A percentile compares a stretch with the other conserved stretches of the same genome.
Evolutionary conservation across 2,329 filamentous ascomycete species (phyloP).

Genomic region (Penicillium sp.): DNA sequence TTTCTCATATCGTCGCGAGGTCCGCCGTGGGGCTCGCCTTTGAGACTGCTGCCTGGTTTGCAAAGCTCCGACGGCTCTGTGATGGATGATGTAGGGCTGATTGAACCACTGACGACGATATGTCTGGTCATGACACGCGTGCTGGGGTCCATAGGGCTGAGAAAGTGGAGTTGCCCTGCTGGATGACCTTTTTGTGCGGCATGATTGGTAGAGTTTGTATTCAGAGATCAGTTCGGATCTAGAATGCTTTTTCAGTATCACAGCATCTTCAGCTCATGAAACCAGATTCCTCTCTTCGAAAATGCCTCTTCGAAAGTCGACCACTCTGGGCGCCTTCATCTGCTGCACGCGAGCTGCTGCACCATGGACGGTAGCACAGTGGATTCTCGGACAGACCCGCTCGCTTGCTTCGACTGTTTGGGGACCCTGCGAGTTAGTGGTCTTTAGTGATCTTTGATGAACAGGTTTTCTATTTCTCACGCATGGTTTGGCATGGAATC

Average conservation of each 20-base stretch:
- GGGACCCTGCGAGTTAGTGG: conserved; percentile 16
- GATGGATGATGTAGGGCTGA: conserved; percentile 9
- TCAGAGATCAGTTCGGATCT: no score
- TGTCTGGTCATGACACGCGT: neutral
- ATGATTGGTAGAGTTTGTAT: conserved; percentile 9
- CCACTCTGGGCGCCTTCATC: no score
- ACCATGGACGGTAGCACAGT: neutral
- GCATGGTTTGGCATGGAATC: no score
- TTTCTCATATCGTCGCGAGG: neutral
- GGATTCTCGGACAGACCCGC: conserved; percentile 1
- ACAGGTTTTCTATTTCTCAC: no score
- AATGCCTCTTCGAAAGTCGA: no score
- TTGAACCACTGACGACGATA: neutral
- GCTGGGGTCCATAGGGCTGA: conserved; percentile 15
- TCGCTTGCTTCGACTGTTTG: conserved; percentile 7
- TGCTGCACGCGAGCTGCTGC: no score
- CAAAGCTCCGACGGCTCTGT: neutral
- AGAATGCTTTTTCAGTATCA: no score
- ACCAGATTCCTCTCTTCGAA: no score
- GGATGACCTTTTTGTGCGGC: neutral
- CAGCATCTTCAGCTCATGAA: no score
- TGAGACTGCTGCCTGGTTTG: conserved; percentile 11
- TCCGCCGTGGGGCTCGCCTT: neutral
- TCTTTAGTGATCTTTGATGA: no score
- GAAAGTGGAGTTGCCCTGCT: neutral